These are phyloP conservation scores for Fagopyrum esculentum DNA, from an alignment of 148 eudicot species.

Conservation along the genomic window DNA sequence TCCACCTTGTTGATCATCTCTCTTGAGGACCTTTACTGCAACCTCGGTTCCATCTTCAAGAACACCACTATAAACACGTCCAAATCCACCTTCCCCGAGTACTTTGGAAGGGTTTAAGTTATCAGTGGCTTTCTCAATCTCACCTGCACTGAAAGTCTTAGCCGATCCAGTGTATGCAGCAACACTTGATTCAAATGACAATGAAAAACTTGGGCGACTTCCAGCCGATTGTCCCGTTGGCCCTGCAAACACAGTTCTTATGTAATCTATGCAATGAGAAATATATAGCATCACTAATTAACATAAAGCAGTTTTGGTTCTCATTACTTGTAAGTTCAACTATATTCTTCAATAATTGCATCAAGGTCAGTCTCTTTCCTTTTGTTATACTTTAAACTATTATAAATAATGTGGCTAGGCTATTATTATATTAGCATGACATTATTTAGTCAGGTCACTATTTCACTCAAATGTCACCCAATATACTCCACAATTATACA, in stretches of 20 bases:
- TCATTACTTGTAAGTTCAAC: background rate
- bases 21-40: slow-evolving; percentile 84
- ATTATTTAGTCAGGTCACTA: too few relatives aligned
- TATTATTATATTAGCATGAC: background rate
- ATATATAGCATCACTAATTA: background rate
- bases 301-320: background rate
- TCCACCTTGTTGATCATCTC: slow-evolving; percentile 87
- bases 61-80: slow-evolving; percentile 68
- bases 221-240: slow-evolving; percentile 42
- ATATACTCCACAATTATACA: too few relatives aligned
- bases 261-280: background rate
- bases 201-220: slow-evolving; percentile 57
- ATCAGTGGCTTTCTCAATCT: slow-evolving; percentile 74
- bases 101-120: slow-evolving; percentile 47
- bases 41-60: slow-evolving; percentile 70
- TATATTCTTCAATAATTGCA: background rate
- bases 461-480: too few relatives aligned
- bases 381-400: background rate
- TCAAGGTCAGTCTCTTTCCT: background rate
- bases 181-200: slow-evolving; percentile 57
- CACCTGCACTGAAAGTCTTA: slow-evolving; percentile 56
- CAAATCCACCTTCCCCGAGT: slow-evolving; percentile 95
- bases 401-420: background rate
- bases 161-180: slow-evolving; percentile 69
- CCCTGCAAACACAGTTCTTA: slow-evolving; percentile 28